Conservation (phyloP, 164 flowering plant species). For the Stephania japonica region DNA sequence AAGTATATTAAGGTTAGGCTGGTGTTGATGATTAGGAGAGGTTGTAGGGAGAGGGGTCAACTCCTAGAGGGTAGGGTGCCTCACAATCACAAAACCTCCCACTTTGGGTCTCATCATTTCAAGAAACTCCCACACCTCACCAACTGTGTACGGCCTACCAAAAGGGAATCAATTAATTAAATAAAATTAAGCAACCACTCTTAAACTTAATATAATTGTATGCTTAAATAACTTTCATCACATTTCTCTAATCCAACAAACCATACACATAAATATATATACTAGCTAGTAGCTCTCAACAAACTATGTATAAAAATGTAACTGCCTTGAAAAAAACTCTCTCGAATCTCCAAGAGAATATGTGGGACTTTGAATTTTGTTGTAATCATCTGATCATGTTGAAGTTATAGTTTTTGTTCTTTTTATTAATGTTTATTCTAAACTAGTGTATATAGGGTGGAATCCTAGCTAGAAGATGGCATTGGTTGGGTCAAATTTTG, state of each 20-base stretch:
- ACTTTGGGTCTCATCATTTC: neutral
- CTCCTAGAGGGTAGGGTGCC: constrained; percentile 4
- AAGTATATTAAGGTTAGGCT: neutral
- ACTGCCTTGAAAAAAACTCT: neutral
- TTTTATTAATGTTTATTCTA: neutral
- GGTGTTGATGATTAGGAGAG: neutral
- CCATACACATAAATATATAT: neutral
- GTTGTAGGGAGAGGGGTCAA: neutral
- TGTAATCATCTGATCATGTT: constrained; percentile 3
- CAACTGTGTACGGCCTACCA: neutral
- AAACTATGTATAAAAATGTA: no score
- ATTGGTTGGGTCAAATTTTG: neutral
- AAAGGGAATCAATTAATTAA: neutral
- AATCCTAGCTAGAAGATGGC: neutral
- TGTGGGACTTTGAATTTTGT: neutral
- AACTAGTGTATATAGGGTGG: neutral
- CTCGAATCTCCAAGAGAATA: neutral
- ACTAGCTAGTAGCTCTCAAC: neutral
- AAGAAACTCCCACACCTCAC: neutral
- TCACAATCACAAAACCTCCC: neutral
- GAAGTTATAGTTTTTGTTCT: neutral
- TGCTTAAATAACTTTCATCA: neutral
- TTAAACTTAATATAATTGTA: neutral
- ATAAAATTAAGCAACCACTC: neutral
- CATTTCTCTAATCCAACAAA: neutral